These are phyloP conservation scores for Saturnispora quitensis DNA, from an alignment of 805 yeast genomes.

Conservation along the genomic window DNA sequence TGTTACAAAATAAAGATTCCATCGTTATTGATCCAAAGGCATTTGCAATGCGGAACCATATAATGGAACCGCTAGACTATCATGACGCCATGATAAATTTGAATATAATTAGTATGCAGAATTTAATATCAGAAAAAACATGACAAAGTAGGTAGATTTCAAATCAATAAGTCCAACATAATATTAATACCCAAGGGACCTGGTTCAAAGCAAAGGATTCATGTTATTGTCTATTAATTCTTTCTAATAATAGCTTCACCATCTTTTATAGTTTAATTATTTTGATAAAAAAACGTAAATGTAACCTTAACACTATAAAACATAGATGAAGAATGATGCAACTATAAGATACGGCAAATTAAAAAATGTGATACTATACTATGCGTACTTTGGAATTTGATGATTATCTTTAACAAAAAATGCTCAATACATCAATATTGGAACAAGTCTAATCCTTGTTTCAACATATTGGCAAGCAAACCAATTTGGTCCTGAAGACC, in stretches of 20 bases:
- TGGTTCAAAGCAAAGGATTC: not conserved
- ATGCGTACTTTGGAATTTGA: not conserved
- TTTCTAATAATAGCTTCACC: not conserved
- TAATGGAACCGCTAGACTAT: not conserved
- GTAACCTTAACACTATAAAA: not conserved
- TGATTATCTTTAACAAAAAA: not conserved
- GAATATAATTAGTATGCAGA: not conserved
- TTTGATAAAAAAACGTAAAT: not conserved
- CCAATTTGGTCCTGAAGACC: slow-evolving; percentile 48
- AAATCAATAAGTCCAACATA: not conserved
- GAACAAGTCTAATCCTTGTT: slow-evolving; percentile 19
- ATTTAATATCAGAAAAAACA: not conserved
- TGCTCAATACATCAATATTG: slow-evolving; percentile 7
- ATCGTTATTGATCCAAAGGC: not conserved
- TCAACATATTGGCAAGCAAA: slow-evolving; percentile 30
- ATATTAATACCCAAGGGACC: not conserved
- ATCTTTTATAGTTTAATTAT: not conserved
- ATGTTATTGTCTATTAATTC: too few species aligned
- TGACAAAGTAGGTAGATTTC: not conserved
- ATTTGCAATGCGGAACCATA: not conserved
- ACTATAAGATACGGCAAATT: not conserved
- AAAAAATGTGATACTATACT: not conserved
- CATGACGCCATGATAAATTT: not conserved
- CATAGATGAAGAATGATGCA: not conserved
- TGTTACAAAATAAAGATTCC: not conserved